These are phyloP conservation scores for Austroboletus niveus DNA, from an alignment of 1,284 basidiomycete species.

Conservation along the genomic window DNA sequence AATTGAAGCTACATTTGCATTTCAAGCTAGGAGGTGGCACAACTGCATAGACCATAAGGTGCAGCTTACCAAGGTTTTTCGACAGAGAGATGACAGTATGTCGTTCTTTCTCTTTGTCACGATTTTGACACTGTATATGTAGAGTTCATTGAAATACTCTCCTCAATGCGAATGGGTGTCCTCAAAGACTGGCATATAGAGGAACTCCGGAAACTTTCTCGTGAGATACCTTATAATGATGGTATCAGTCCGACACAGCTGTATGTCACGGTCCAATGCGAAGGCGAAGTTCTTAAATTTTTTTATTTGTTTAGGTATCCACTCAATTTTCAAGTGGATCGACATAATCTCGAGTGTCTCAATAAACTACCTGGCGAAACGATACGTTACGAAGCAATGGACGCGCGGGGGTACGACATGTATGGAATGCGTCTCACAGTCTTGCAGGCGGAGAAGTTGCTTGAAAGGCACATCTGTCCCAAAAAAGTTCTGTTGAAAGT, in stretches of 20 bases:
- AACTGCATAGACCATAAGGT: slow-evolving; percentile 40
- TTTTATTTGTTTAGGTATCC: slow-evolving; percentile 20
- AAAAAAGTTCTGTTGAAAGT: slow-evolving; percentile 33
- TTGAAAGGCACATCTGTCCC: slow-evolving; percentile 34
- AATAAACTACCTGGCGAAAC: slow-evolving; percentile 14
- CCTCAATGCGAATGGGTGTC: slow-evolving; percentile 64
- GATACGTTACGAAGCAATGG: slow-evolving; percentile 25
- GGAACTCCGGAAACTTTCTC: slow-evolving; percentile 46
- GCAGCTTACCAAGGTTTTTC: slow-evolving; percentile 42
- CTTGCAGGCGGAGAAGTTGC: slow-evolving; percentile 22
- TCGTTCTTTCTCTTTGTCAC: not conserved
- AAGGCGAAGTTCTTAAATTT: not conserved
- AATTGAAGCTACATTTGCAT: slow-evolving; percentile 52
- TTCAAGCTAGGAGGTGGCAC: slow-evolving; percentile 66
- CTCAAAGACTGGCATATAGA: slow-evolving; percentile 35
- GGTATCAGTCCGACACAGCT: slow-evolving; percentile 64
- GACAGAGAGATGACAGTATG: slow-evolving; percentile 45
- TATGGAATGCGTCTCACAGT: slow-evolving; percentile 15
- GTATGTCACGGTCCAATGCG: slow-evolving; percentile 31
- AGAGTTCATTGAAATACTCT: slow-evolving; percentile 72
- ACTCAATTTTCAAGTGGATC: slow-evolving; percentile 26
- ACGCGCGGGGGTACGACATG: slow-evolving; percentile 25
- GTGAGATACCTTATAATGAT: slow-evolving; percentile 46
- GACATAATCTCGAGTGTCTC: slow-evolving; percentile 21
- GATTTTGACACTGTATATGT: not conserved